These are phyloP conservation scores for Chytriomyces sp. DNA, from an alignment of 192 early-diverging fungal species.

Conservation along the genomic window DNA sequence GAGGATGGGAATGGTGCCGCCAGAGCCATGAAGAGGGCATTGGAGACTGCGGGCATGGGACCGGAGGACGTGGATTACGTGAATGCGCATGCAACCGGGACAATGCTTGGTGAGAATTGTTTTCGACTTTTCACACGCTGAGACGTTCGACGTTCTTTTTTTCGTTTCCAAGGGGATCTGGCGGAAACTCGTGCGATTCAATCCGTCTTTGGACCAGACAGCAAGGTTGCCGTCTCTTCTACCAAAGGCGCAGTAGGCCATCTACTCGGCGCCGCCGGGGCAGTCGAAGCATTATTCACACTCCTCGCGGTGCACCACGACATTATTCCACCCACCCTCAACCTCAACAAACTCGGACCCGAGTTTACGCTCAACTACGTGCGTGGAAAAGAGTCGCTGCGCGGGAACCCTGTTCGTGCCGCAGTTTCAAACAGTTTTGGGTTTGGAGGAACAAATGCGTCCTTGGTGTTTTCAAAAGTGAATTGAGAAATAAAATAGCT, in stretches of 20 bases:
- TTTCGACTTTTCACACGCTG: neutral
- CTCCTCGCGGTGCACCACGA: constrained; percentile 78
- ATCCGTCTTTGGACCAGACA: constrained; percentile 64
- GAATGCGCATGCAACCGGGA: constrained; percentile 95
- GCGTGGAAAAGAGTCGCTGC: constrained; percentile 64
- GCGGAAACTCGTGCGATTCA: constrained; percentile 88
- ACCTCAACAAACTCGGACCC: constrained; percentile 59
- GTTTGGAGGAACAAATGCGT: constrained; percentile 73
- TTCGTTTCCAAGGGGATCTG: constrained; percentile 65
- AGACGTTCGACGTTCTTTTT: neutral
- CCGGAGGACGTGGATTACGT: constrained; percentile 80
- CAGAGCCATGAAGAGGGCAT: constrained; percentile 83
- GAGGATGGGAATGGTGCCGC: constrained; percentile 83
- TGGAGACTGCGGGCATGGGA: constrained; percentile 64
- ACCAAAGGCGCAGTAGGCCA: constrained; percentile 94
- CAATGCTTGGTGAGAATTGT: constrained; percentile 61
- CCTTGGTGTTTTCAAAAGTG: constrained; percentile 45
- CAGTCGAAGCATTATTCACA: constrained; percentile 90
- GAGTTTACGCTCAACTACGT: constrained; percentile 88
- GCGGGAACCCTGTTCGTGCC: constrained; percentile 58
- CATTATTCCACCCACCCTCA: constrained; percentile 83
- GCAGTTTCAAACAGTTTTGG: constrained; percentile 91
- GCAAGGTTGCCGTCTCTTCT: constrained; percentile 74
- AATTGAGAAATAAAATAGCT: neutral
- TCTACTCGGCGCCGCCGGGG: constrained; percentile 92